Base-by-base conservation (phyloP, 805 yeast species). In the Lipomyces orientalis region DNA sequence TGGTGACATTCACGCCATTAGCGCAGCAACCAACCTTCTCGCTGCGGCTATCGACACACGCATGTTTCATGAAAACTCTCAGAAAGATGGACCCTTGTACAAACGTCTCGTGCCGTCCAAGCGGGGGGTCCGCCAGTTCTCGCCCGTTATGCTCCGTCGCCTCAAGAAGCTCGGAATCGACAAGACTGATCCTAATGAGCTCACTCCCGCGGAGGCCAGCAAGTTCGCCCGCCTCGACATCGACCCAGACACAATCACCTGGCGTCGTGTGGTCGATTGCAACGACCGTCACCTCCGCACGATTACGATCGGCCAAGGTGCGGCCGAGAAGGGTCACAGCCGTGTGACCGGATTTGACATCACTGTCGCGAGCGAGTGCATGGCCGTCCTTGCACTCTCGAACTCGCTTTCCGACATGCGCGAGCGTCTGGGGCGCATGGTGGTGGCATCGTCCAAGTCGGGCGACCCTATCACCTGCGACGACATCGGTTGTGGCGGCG, bases 41-140 rank as follows among this genome's bases (percentile, higher is more conserved):
- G 97, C 97, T 68, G 98, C 98, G 60, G 98, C 98, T 39, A 89
- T 94, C 70, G 98, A 94, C 80, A 92, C 98, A 6, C 89, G 98
- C 81, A 91, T 93, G 87, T 94, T 94, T 86, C 98, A 94, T 79
- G 98, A 94, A 81, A 76, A 83, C 70, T 89, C 97, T 9, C 97
- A 93, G 78, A 90, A 88, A 78, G 92, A 91, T 76, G 84, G 83
- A 49, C 91, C 93, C 16, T 86, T 94, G 73, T 93, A 88, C 82
- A 88, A 87, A 76, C 87, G 98, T 78, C 83, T 94, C 68, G 95
- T 93, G 54, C 97, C 98, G 4, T 85, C 85, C 67, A 90, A 90
- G 79, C 90, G 90, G 77, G 97, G 97, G 58, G 81, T 80, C 64
- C 86, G 97, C 77, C 83, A 81, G 70, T 91, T 94, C 79, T 88